A percentile compares a stretch with the other conserved stretches of the same genome.
These are phyloP conservation scores for Amanita subjunquillea DNA, from an alignment of 768 basidiomycete genomes.

Conservation along the genomic window DNA sequence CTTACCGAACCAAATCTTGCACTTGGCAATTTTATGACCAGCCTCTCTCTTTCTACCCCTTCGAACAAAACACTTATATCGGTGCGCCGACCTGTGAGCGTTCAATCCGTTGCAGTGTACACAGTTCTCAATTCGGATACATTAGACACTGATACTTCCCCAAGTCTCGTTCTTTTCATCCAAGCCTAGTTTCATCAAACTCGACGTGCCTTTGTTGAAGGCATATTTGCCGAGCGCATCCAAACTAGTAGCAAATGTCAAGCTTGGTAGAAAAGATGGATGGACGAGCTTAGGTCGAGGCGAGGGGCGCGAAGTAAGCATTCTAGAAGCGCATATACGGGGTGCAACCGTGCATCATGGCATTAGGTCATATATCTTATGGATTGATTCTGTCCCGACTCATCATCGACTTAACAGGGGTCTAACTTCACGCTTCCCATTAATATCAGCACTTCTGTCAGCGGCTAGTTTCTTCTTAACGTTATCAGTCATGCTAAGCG, in stretches of 20 bases:
- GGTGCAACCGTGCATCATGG: constrained; percentile 61
- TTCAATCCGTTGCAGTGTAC: background rate
- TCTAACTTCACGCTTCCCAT: constrained; percentile 5
- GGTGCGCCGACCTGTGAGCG: constrained; percentile 57
- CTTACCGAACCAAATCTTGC: constrained; percentile 54
- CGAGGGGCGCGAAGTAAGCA: constrained; percentile 62
- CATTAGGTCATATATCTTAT: constrained; percentile 37
- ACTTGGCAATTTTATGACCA: constrained; percentile 82
- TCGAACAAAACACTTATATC: constrained; percentile 54
- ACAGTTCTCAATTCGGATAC: background rate
- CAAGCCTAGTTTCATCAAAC: constrained; percentile 27
- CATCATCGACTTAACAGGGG: background rate
- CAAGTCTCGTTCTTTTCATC: constrained; percentile 28
- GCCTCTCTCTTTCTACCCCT: constrained; percentile 44
- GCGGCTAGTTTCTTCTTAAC: background rate
- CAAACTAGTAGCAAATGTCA: constrained; percentile 45
- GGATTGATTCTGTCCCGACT: background rate
- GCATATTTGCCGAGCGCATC: constrained; percentile 40
- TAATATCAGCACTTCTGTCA: constrained; percentile 4
- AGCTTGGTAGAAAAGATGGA: constrained; percentile 62
- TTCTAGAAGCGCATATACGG: constrained; percentile 48
- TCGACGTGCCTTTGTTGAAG: constrained; percentile 49
- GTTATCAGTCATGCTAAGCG: constrained; percentile 1
- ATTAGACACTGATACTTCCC: constrained; percentile 52
- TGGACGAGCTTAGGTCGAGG: constrained; percentile 67